A percentile compares a stretch with the other conserved stretches of the same genome.
Conservation (phyloP, 768 basidiomycete species). For the Thelephora aurantiotincta region DNA sequence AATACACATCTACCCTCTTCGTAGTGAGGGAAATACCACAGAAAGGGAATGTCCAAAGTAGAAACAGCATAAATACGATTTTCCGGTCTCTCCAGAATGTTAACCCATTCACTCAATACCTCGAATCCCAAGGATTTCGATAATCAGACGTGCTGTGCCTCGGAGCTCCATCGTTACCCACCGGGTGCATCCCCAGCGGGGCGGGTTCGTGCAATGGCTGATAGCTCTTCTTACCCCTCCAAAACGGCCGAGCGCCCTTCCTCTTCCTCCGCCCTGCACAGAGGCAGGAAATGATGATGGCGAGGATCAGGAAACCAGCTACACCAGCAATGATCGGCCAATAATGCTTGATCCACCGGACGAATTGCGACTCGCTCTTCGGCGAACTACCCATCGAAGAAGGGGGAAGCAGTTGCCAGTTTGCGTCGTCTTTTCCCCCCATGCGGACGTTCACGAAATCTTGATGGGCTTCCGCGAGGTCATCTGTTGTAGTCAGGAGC, state of each 20-base stretch:
- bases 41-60: too few relatives aligned
- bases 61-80: too few relatives aligned
- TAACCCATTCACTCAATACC: neutral
- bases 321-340: neutral
- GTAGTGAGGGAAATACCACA: too few relatives aligned
- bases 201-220: conserved; percentile 18
- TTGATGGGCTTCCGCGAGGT: conserved; percentile 22
- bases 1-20: too few relatives aligned
- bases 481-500: conserved; percentile 40
- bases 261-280: neutral
- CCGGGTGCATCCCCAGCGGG: conserved; percentile 15
- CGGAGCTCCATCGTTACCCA: conserved; percentile 3
- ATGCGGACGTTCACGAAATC: conserved; percentile 21
- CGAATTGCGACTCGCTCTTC: neutral
- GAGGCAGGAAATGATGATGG: neutral
- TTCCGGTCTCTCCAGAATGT: too few relatives aligned
- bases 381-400: neutral
- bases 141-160: neutral
- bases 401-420: neutral
- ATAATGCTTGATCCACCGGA: neutral
- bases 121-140: neutral
- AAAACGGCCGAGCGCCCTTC: neutral
- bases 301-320: neutral
- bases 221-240: conserved; percentile 13
- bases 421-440: conserved; percentile 7